phyloP scores from a whole-genome alignment of 1,284 basidiomycete species.

The Tremellales sp. region DNA sequence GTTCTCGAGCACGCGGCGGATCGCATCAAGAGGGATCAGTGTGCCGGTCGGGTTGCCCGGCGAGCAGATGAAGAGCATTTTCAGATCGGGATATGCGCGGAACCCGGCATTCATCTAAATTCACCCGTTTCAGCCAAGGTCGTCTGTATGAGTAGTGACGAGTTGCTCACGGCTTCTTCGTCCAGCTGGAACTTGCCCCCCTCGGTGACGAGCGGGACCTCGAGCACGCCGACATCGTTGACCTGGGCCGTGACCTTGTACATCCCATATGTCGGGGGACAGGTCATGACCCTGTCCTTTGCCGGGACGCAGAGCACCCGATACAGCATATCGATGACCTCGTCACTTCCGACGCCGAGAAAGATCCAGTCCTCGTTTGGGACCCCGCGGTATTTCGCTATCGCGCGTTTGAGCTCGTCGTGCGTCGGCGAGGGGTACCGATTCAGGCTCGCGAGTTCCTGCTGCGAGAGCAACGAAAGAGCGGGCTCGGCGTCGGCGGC shows the following conservation, averaged over 20 bases:
- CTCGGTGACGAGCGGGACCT: constrained; percentile 72
- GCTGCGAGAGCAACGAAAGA: constrained; percentile 34
- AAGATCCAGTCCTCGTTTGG: constrained; percentile 72
- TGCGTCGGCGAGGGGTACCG: constrained; percentile 51
- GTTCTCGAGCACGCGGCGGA: constrained; percentile 74
- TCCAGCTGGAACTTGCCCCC: constrained; percentile 71
- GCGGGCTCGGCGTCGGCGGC: constrained; percentile 9
- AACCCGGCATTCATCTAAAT: constrained; percentile 67
- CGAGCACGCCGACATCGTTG: constrained; percentile 84
- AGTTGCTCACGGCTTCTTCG: constrained; percentile 63
- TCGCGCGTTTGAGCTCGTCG: constrained; percentile 69
- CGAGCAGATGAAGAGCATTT: constrained; percentile 91
- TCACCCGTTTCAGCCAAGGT: constrained; percentile 13
- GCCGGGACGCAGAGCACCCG: constrained; percentile 81
- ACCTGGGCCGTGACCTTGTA: constrained; percentile 91
- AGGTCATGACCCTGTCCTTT: constrained; percentile 74
- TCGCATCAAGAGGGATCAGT: constrained; percentile 66
- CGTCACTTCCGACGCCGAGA: constrained; percentile 94
- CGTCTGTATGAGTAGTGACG: background rate
- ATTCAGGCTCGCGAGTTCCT: constrained; percentile 45
- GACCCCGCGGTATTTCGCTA: constrained; percentile 67
- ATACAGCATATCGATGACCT: constrained; percentile 93
- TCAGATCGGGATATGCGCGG: constrained; percentile 67
- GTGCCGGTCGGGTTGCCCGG: constrained; percentile 98
- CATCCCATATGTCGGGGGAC: constrained; percentile 98